Base-by-base conservation (phyloP, 805 yeast genomes). In the Wickerhamiella hasegawae region DNA sequence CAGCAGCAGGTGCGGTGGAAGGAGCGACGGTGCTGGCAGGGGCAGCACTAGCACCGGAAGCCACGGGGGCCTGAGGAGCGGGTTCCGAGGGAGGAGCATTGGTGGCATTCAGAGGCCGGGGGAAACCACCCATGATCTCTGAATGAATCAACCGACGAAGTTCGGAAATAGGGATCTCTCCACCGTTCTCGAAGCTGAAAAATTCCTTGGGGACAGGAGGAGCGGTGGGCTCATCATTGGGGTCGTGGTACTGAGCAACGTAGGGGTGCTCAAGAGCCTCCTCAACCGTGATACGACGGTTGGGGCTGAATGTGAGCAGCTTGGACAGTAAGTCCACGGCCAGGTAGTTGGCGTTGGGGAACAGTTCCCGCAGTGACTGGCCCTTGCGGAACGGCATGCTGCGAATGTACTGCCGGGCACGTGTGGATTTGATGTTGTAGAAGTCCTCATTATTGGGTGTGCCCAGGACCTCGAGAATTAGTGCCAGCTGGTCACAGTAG, bases 401-500 rank as follows among this genome's bases (percentile, higher is more conserved):
- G 45, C 87, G 71, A 35, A 90, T 92, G 55, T 87, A 90, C 42
- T 81, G 79, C 54, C 84, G 94, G 3, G 96, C 96, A 46, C 94
- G 69, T 39, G 74, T 69, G 2, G 94, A 80, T 19, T 94, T 93
- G 36, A 79, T 77, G 47, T 76, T 65, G 30, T 63, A 64, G 35
- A 76, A 51, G 2, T 82, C 76, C 43, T 70, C 76, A 47, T 73
- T 76, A 35, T 76, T 71, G 10, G 97, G 97, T 2, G 96, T 82
- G n/a, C 98, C 98, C 41, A 90, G 63, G 19, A 82, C 74, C 50
- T 77, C 71, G 37, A 90, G 61, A 35, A 87, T 87, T 59, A 83
- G 84, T 51, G 81, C 80, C 52, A 90, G 64, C 57, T 90, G 98
- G 54, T 90, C 94, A 21, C 87, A 94, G 53, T 87, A 90, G 60